These are phyloP conservation scores for Pythium graminicola DNA, from an alignment of 352 stramenopile species.

Conservation along the genomic window DNA sequence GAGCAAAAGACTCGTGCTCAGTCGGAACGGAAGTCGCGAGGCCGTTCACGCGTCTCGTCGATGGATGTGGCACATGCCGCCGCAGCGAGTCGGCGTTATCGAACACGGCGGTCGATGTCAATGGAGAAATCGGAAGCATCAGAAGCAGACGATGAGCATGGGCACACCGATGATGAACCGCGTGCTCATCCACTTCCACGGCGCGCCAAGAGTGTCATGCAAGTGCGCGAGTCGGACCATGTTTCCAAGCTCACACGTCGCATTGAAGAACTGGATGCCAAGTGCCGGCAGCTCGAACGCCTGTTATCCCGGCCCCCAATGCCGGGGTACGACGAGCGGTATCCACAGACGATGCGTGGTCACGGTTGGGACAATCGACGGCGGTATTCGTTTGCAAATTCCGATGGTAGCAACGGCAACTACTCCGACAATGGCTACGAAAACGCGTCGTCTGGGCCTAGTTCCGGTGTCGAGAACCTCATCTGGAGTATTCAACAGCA, in stretches of 20 bases:
- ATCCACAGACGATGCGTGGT: not conserved
- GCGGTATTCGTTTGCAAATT: constrained; percentile 22
- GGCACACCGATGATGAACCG: constrained; percentile 33
- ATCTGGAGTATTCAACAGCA: constrained; percentile 78
- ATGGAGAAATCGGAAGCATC: constrained; percentile 26
- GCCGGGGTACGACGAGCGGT: constrained; percentile 13
- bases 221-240: constrained; percentile 42
- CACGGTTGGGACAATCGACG: constrained; percentile 9
- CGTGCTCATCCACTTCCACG: constrained; percentile 42
- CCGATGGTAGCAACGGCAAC: constrained; percentile 18
- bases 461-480: constrained; percentile 55
- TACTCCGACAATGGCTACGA: constrained; percentile 14
- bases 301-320: constrained; percentile 37
- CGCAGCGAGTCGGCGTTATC: constrained; percentile 8
- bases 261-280: constrained; percentile 74
- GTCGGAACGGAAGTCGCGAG: constrained; percentile 5
- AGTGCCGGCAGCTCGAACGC: constrained; percentile 75
- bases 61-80: constrained; percentile 13
- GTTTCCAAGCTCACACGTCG: constrained; percentile 54
- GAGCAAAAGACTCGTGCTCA: constrained; percentile 36
- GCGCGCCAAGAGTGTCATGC: constrained; percentile 50
- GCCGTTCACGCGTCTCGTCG: constrained; percentile 18
- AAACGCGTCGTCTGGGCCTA: constrained; percentile 16
- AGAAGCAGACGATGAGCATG: constrained; percentile 36
- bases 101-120: constrained; percentile 34